These are phyloP conservation scores for Chlamydomonas sp. DNA, from an alignment of 139 green algal genomes.

Conservation along the genomic window DNA sequence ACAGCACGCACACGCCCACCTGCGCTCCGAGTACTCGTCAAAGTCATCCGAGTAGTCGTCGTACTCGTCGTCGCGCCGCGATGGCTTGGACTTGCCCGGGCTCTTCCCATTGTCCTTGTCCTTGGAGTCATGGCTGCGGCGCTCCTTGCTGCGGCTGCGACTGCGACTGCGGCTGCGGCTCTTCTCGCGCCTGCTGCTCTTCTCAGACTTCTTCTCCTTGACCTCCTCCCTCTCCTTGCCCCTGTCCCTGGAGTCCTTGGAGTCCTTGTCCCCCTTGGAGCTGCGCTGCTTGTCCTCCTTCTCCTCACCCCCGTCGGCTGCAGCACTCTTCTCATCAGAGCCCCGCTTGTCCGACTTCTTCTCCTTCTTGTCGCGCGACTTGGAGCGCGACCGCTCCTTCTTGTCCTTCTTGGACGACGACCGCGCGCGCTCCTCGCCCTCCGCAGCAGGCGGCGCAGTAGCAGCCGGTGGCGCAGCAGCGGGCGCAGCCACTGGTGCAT, in stretches of 20 bases:
- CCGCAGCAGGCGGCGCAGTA: neutral
- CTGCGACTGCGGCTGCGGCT: too few relatives aligned
- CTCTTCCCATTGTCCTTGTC: neutral
- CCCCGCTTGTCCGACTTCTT: neutral
- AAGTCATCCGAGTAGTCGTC: conserved; percentile 14
- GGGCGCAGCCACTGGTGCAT: neutral
- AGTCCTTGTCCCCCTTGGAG: too few relatives aligned
- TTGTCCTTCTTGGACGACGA: neutral
- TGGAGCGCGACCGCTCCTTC: neutral
- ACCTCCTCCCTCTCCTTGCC: neutral
- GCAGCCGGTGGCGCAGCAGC: neutral
- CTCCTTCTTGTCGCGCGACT: neutral
- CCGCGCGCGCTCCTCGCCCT: neutral
- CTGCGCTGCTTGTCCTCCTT: too few relatives aligned
- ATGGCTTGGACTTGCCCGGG: neutral
- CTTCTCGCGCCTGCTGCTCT: neutral
- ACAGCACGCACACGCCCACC: neutral
- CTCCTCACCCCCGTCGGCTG: neutral
- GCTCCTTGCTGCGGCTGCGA: too few relatives aligned
- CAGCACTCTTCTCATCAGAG: neutral
- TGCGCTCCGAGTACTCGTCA: conserved; percentile 5
- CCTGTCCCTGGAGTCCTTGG: too few relatives aligned
- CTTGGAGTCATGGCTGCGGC: neutral
- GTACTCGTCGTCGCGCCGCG: neutral
- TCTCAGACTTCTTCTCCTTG: neutral